A percentile compares a stretch with the other conserved stretches of the same genome.
These are phyloP conservation scores for Sphaerosporella brunnea DNA, from an alignment of 495 filamentous ascomycete genomes.

Conservation along the genomic window DNA sequence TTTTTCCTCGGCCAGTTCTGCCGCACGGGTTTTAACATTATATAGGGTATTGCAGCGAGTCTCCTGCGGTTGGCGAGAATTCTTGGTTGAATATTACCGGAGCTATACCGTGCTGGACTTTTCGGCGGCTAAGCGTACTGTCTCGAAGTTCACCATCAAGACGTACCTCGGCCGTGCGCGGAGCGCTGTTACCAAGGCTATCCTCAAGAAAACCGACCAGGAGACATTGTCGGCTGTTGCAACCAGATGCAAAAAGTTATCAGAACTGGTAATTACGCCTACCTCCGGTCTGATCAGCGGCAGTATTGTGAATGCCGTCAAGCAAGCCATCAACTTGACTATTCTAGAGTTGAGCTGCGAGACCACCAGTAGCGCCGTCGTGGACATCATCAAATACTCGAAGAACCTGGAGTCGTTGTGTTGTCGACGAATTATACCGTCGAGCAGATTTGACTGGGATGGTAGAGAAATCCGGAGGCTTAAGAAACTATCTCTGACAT, in stretches of 20 bases:
- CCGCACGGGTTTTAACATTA: no score
- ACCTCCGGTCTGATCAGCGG: neutral
- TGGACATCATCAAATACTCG: neutral
- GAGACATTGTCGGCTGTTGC: conserved; percentile 8
- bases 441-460: neutral
- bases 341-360: conserved; percentile 7
- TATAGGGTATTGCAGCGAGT: conserved; percentile 15
- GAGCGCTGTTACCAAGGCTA: conserved; percentile 5
- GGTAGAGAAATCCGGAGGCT: neutral
- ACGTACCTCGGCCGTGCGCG: conserved; percentile 9
- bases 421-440: neutral
- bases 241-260: conserved; percentile 6
- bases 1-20: neutral
- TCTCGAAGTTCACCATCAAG: conserved; percentile 13
- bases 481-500: neutral
- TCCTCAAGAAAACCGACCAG: conserved; percentile 1
- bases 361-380: neutral
- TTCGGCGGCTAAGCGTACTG: conserved; percentile 10
- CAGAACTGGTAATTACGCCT: conserved; percentile 8
- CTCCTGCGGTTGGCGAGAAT: conserved; percentile 12
- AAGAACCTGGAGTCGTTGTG: neutral
- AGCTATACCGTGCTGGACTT: conserved; percentile 16
- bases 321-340: conserved; percentile 10
- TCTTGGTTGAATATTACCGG: conserved; percentile 6
- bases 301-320: conserved; percentile 8